These are phyloP conservation scores for Lasiodiplodia sp. DNA, from an alignment of 2,329 filamentous ascomycete species.

Conservation along the genomic window DNA sequence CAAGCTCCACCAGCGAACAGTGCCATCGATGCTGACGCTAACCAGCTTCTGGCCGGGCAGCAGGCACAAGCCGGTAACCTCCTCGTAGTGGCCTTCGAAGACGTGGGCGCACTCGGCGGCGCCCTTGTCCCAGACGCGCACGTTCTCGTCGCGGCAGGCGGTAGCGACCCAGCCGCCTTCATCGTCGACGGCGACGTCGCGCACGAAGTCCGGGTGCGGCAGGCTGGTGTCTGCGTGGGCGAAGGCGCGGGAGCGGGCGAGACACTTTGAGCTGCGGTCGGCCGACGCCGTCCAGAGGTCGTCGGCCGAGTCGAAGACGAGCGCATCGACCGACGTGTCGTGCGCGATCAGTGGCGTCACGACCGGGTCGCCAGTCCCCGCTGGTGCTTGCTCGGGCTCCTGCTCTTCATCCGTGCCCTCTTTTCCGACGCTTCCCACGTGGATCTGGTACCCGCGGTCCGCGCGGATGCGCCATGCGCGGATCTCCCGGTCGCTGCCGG, in stretches of 20 bases:
- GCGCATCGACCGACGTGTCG: conserved; percentile 86
- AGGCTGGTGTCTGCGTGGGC: conserved; percentile 72
- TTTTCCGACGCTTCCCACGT: conserved; percentile 5
- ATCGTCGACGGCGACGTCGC: conserved; percentile 74
- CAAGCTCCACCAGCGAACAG: conserved; percentile 83
- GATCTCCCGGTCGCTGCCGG: conserved; percentile 70
- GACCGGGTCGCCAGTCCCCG: conserved; percentile 41
- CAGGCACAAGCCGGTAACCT: conserved; percentile 82
- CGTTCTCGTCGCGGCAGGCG: conserved; percentile 87
- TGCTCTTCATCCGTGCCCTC: conserved; percentile 39
- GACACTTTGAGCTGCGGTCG: conserved; percentile 85
- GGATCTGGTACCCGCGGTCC: conserved; percentile 47
- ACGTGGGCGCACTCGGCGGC: conserved; percentile 76
- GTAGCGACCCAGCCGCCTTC: conserved; percentile 82
- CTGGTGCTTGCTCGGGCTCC: conserved; percentile 34
- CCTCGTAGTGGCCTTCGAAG: conserved; percentile 87
- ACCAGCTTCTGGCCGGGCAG: conserved; percentile 62
- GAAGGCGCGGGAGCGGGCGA: conserved; percentile 73
- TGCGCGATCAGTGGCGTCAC: conserved; percentile 73
- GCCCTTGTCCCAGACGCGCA: conserved; percentile 84
- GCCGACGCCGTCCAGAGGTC: conserved; percentile 94
- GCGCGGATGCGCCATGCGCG: conserved; percentile 74
- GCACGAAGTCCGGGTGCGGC: conserved; percentile 87
- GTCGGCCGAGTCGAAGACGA: conserved; percentile 74
- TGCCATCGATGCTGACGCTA: conserved; percentile 90